Evolutionary conservation across 2,329 filamentous ascomycete genomes (phyloP).

Genomic region (Esteya vermicola): DNA sequence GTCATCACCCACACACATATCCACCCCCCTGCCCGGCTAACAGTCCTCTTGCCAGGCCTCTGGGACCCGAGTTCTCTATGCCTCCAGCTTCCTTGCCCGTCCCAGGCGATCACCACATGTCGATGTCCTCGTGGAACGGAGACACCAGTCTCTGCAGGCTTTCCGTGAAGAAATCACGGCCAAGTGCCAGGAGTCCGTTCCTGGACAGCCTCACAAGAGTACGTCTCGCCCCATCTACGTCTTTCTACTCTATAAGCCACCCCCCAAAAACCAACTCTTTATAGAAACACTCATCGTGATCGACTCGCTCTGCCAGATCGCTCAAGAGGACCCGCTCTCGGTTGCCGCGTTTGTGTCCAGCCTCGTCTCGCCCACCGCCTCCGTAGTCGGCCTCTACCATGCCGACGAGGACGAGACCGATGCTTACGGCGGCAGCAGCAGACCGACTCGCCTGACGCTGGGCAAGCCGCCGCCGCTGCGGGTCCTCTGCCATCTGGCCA

Average conservation of each 20-base stretch:
- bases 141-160: constrained; percentile 39
- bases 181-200: constrained; percentile 25
- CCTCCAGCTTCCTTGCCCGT: constrained; percentile 55
- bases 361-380: constrained; percentile 50
- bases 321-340: constrained; percentile 35
- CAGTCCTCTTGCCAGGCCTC: no score
- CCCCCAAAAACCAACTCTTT: neutral
- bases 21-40: no score
- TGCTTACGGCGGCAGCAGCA: constrained; percentile 19
- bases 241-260: neutral
- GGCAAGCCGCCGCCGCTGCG: constrained; percentile 58
- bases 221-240: neutral
- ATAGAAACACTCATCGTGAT: constrained; percentile 62
- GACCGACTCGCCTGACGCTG: constrained; percentile 24
- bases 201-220: constrained; percentile 11
- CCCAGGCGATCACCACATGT: constrained; percentile 47
- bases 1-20: no score
- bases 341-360: constrained; percentile 57
- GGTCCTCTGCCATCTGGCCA: constrained; percentile 73
- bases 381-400: constrained; percentile 71
- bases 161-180: constrained; percentile 47
- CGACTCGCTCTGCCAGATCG: constrained; percentile 62
- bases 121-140: constrained; percentile 53
- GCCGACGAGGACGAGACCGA: constrained; percentile 43
- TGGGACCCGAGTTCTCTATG: constrained; percentile 56